Evolutionary conservation across 2,329 filamentous ascomycete genomes (phyloP).

Genomic region (Exophiala phaeomuriformis): DNA sequence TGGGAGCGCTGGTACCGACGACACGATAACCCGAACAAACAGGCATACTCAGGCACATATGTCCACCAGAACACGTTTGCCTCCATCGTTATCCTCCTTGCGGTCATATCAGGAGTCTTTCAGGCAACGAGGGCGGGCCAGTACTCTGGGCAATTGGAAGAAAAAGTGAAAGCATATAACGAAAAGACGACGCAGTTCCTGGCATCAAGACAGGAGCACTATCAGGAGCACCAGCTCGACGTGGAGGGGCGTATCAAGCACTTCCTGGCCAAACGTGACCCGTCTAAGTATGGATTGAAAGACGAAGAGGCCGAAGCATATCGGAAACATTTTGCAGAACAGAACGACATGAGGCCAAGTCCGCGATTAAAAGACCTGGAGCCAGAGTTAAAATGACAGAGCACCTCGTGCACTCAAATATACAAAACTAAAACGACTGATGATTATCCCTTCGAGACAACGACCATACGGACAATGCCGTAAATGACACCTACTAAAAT

Average conservation of each 20-base stretch:
- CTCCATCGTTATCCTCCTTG: constrained; percentile 60
- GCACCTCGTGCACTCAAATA: too few species aligned
- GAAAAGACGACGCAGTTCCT: constrained; percentile 53
- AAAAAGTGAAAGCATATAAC: constrained; percentile 59
- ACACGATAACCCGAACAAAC: constrained; percentile 38
- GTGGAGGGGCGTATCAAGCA: constrained; percentile 62
- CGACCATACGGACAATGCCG: too few species aligned
- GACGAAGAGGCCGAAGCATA: constrained; percentile 40
- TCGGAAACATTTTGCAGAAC: constrained; percentile 25
- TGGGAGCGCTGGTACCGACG: constrained; percentile 75
- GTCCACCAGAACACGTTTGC: constrained; percentile 76
- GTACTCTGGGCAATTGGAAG: constrained; percentile 56
- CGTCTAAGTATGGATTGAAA: constrained; percentile 41
- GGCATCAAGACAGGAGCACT: constrained; percentile 38
- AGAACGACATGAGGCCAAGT: constrained; percentile 3
- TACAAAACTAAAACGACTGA: too few species aligned
- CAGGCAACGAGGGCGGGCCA: constrained; percentile 64
- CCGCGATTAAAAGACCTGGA: constrained; percentile 7
- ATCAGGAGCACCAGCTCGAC: constrained; percentile 49
- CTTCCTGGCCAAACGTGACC: constrained; percentile 69
- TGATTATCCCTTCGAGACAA: too few species aligned
- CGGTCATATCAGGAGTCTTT: constrained; percentile 61
- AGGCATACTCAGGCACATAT: constrained; percentile 48
- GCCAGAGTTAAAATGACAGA: background rate
- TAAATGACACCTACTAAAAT: too few species aligned